phyloP scores from a whole-genome alignment of 495 filamentous ascomycete genomes.

The Cercophora sp. region DNA sequence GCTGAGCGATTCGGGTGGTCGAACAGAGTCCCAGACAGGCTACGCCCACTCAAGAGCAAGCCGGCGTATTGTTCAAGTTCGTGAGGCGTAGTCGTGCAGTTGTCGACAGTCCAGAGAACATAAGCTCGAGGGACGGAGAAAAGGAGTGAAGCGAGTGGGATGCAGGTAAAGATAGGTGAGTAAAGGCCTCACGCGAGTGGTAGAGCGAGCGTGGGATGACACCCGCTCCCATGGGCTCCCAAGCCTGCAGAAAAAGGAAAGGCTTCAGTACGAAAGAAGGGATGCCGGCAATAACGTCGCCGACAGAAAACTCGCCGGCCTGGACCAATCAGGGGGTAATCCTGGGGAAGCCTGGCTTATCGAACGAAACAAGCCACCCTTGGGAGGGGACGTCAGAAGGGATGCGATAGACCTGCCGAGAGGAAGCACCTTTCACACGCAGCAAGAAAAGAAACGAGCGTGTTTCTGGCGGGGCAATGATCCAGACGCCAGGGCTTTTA shows the following conservation, averaged over 20 bases:
- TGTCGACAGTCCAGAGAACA: not conserved
- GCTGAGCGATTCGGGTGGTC: not conserved
- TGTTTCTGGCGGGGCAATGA: not conserved
- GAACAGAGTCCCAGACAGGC: not conserved
- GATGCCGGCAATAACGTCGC: constrained; percentile 7
- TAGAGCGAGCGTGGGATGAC: constrained; percentile 6
- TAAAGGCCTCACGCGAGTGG: constrained; percentile 3
- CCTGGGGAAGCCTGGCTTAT: constrained; percentile 1
- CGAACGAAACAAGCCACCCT: constrained; percentile 9
- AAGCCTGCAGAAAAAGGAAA: constrained; percentile 6
- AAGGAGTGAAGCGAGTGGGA: not conserved
- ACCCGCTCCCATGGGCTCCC: not conserved
- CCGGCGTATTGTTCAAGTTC: not conserved
- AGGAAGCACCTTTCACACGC: constrained; percentile 6
- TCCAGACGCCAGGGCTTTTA: too few species aligned
- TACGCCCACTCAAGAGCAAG: not conserved
- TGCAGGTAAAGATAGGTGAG: not conserved
- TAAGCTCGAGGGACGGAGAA: not conserved
- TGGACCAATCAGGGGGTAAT: not conserved
- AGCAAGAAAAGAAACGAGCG: constrained; percentile 1
- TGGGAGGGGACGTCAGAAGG: too few species aligned
- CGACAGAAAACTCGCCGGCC: not conserved
- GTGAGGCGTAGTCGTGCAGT: constrained; percentile 1
- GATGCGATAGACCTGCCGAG: too few species aligned
- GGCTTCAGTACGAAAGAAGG: constrained; percentile 1